Percentiles rank a stretch among this genome's conserved stretches.
Conservation (phyloP, 1,284 basidiomycete species). For the Spongispora temasekensis region DNA sequence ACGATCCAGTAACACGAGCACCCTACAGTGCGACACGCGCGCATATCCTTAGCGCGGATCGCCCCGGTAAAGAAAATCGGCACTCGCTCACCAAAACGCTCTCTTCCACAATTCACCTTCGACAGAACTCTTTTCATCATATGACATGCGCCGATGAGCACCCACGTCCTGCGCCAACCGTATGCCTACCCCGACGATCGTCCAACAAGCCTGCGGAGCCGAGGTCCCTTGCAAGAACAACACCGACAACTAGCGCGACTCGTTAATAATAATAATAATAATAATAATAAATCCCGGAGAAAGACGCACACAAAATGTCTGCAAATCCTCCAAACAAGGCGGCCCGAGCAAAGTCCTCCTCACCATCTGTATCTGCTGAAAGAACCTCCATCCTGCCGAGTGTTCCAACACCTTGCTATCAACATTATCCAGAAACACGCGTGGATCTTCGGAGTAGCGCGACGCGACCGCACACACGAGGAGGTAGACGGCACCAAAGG, state of each 20-base stretch:
- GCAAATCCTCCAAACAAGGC: slow-evolving; percentile 62
- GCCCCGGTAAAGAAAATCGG: neutral
- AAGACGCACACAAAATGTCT: slow-evolving; percentile 48
- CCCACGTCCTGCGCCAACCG: slow-evolving; percentile 70
- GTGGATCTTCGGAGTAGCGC: slow-evolving; percentile 64
- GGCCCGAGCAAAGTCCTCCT: slow-evolving; percentile 48
- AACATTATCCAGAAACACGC: slow-evolving; percentile 50
- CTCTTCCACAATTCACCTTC: slow-evolving; percentile 77
- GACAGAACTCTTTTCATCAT: slow-evolving; percentile 39
- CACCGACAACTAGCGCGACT: slow-evolving; percentile 41
- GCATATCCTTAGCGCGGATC: neutral
- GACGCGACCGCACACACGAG: slow-evolving; percentile 77
- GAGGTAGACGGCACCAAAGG: slow-evolving; percentile 70
- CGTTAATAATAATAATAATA: neutral
- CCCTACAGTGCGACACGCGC: slow-evolving; percentile 41
- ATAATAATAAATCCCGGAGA: neutral
- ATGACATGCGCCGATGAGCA: slow-evolving; percentile 57
- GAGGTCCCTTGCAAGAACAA: slow-evolving; percentile 60
- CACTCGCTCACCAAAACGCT: slow-evolving; percentile 71
- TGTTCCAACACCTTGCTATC: slow-evolving; percentile 39
- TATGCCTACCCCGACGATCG: slow-evolving; percentile 68
- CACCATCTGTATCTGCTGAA: slow-evolving; percentile 60
- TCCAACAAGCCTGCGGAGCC: slow-evolving; percentile 72
- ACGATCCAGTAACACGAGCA: slow-evolving; percentile 64
- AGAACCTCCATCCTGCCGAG: slow-evolving; percentile 77